phyloP scores from a whole-genome alignment of 768 basidiomycete genomes.

The Amanita inopinata region DNA sequence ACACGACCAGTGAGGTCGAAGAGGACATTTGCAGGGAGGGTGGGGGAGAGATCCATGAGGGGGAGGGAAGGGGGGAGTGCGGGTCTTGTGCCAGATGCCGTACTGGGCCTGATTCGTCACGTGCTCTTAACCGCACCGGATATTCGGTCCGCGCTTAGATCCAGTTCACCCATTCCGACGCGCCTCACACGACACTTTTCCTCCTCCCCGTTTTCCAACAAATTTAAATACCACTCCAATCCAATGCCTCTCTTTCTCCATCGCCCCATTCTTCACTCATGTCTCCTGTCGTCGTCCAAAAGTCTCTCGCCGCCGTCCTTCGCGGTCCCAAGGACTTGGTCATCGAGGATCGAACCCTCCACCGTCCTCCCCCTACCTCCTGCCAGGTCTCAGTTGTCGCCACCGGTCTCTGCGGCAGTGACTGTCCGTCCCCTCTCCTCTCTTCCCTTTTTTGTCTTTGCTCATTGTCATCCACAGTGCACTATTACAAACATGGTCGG shows the following conservation, averaged over 20 bases:
- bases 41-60: conserved; percentile 46
- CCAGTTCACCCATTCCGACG: conserved; percentile 3
- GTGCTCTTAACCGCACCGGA: conserved; percentile 1
- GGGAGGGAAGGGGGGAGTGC: conserved; percentile 4
- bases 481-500: conserved; percentile 82
- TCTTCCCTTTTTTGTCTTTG: not conserved
- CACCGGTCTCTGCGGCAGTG: conserved; percentile 89
- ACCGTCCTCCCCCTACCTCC: conserved; percentile 61
- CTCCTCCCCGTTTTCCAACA: conserved; percentile 5
- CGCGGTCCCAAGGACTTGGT: conserved; percentile 78
- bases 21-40: conserved; percentile 39
- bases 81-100: not conserved
- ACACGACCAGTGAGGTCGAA: conserved; percentile 61
- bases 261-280: conserved; percentile 17
- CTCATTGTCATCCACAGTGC: conserved; percentile 40
- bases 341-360: conserved; percentile 61
- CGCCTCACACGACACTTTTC: conserved; percentile 9
- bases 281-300: conserved; percentile 36
- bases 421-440: conserved; percentile 37
- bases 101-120: not conserved
- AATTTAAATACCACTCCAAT: conserved; percentile 16
- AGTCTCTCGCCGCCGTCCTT: conserved; percentile 70
- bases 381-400: conserved; percentile 73
- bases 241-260: conserved; percentile 12
- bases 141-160: conserved; percentile 5